phyloP scores from a whole-genome alignment of 148 eudicot genomes.

The Rhododendron kiyosumense region DNA sequence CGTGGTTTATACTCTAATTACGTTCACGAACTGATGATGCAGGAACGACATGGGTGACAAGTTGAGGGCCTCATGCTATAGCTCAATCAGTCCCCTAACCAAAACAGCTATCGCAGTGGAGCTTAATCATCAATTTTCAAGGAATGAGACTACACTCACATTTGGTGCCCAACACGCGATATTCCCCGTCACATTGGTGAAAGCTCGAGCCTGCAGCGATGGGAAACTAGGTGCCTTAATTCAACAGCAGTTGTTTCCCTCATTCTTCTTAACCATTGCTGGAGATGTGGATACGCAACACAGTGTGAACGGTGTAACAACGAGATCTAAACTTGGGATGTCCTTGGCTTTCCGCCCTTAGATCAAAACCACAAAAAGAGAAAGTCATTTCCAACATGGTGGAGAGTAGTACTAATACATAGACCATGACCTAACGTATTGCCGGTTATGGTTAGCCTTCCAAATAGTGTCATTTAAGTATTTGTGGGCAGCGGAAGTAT shows the following conservation, averaged over 20 bases:
- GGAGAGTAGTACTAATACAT: neutral
- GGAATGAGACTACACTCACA: slow-evolving; percentile 7
- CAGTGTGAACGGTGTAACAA: neutral
- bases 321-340: slow-evolving; percentile 5
- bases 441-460: neutral
- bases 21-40: neutral
- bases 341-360: slow-evolving; percentile 10
- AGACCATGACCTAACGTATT: neutral
- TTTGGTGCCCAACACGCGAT: slow-evolving; percentile 12
- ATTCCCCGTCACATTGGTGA: slow-evolving; percentile 8
- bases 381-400: neutral
- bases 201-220: slow-evolving; percentile 7
- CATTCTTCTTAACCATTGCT: slow-evolving; percentile 6
- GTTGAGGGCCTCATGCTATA: slow-evolving; percentile 7
- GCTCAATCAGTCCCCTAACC: slow-evolving; percentile 3
- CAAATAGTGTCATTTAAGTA: neutral
- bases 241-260: slow-evolving; percentile 4
- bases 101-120: slow-evolving; percentile 17
- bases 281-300: neutral
- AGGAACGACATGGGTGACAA: slow-evolving; percentile 11
- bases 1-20: neutral
- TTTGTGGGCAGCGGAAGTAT: neutral
- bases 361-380: neutral
- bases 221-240: slow-evolving; percentile 8
- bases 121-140: slow-evolving; percentile 9